Evolutionary conservation across 257 asterid species (phyloP), one percentile per base, ranked within the genome.

Genomic region (Nemophila menziesii): DNA sequence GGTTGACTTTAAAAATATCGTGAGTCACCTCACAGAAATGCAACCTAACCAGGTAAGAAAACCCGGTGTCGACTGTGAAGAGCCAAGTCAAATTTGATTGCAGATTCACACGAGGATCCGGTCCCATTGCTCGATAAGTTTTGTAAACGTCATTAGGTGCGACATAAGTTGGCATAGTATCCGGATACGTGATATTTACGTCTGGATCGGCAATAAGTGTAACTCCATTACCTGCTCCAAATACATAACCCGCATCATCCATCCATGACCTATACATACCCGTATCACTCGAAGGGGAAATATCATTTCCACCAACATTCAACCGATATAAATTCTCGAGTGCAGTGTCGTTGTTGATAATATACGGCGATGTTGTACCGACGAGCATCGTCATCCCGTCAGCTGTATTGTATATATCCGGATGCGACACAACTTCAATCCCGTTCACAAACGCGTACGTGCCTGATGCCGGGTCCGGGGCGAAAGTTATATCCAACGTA

Each of bases 221-320:
- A 22, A 55, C 68, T 16, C 82, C 82, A 10, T 0, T 5, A 5
- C 66, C 72, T 2, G 75, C 78, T 16, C 62, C 55, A 39, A 56
- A 66, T 17, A 74, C 54, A 58, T 70, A 61, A 10, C 22, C 39
- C 5, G 78, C 38, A 57, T 74, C 82, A 33, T 59, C 65, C 16
- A 43, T 38, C 82, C 82, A 74, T 0, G 73, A 60, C 64, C 82
- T 70, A 39, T 52, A 66, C 39, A 74, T 66, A 24, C 78, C 82
- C 0, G 78, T 67, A 49, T 66, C 97, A 0, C 40, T 42, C 11
- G 93, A 59, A 13, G 93, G 82, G 1, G 93, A 72, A 63, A 86
- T 82, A 44, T 57, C 95, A n/a, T 79, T 77, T 42, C 97, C 97
- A 6, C 97, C 86, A 20, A 86, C 97, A 56, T 86, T 86, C 49